Base-by-base conservation (phyloP, 352 stramenopile species). In the Aphanomyces cochlioides region DNA sequence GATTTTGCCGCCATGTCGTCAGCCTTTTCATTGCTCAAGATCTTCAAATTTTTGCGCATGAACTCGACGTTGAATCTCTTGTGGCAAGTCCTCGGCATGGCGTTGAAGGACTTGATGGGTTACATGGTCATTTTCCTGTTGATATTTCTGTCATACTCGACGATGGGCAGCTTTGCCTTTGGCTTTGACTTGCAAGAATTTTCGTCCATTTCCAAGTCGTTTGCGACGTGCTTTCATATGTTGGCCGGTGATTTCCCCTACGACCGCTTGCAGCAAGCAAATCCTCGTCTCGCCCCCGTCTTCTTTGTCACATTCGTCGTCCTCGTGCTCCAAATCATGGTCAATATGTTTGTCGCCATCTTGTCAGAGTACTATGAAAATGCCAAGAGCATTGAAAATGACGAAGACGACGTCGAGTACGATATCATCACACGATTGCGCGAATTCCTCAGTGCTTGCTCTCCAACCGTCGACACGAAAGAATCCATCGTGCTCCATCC, bases 271-370 rank as follows among this genome's bases (percentile, higher is more conserved):
- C 83, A 79, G 19, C 84, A 93, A 58, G 88, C 88, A 13, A 95
- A 95, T 56, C 88, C 88, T 47, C 77, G 85, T 0, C 72, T 95
- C 39, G 88, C 88, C 3, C 85, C 85, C 2, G 71, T 93, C 12
- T 95, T 95, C 47, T 90, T 95, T 43, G 83, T 81, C 38, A 93
- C 84, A 17, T 95, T 95, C 66, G 83, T 95, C 48, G 84, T 95
- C 56, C 74, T 93, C 40, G 84, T 94, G 17, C 91, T 92, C 72
- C 86, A 93, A 69, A 92, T 95, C 54, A 67, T 93, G 39, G 88
- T 95, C 15, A 95, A 95, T 67, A 95, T 95, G 88, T 95, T 95
- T 77, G 85, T 95, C 56, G 88, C 88, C 1, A 94, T 95, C 81
- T 74, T 95, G 2, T 93, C 84, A 1, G 86, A 95, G 67, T 95